Evolutionary conservation across 2,329 filamentous ascomycete genomes (phyloP).

Genomic region (Ceratocystis destructans): DNA sequence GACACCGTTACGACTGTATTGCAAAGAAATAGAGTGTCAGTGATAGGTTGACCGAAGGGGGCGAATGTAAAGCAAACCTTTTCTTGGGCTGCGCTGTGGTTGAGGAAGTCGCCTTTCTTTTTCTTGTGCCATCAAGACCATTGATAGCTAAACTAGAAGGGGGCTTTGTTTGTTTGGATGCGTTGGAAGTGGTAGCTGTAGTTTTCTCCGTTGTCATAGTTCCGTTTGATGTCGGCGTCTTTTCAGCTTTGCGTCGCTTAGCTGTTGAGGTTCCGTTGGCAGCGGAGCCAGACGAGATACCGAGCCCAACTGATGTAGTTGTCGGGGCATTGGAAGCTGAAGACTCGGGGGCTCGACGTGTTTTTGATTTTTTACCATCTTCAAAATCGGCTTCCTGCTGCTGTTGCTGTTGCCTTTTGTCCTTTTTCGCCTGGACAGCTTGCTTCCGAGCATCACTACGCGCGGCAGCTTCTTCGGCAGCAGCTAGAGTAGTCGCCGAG

Average conservation of each 20-base stretch:
- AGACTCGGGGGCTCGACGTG: constrained; percentile 15
- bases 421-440: constrained; percentile 63
- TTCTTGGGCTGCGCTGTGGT: constrained; percentile 64
- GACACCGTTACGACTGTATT: constrained; percentile 26
- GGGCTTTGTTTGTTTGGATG: constrained; percentile 41
- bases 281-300: constrained; percentile 41
- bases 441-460: constrained; percentile 77
- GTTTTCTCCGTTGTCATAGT: constrained; percentile 25
- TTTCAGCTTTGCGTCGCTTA: constrained; percentile 75
- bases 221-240: constrained; percentile 26
- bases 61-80: constrained; percentile 41
- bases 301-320: constrained; percentile 43
- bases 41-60: background rate
- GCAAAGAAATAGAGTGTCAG: constrained; percentile 10
- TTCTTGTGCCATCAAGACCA: constrained; percentile 56
- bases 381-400: constrained; percentile 30
- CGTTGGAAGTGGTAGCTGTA: constrained; percentile 32
- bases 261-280: constrained; percentile 35
- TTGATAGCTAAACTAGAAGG: constrained; percentile 55
- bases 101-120: constrained; percentile 49
- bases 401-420: constrained; percentile 49
- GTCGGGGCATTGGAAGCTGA: constrained; percentile 43
- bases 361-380: constrained; percentile 48
- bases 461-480: constrained; percentile 71
- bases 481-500: constrained; percentile 59